Conservation (phyloP, 2,329 filamentous ascomycete genomes). For the Penicillium sp. region DNA sequence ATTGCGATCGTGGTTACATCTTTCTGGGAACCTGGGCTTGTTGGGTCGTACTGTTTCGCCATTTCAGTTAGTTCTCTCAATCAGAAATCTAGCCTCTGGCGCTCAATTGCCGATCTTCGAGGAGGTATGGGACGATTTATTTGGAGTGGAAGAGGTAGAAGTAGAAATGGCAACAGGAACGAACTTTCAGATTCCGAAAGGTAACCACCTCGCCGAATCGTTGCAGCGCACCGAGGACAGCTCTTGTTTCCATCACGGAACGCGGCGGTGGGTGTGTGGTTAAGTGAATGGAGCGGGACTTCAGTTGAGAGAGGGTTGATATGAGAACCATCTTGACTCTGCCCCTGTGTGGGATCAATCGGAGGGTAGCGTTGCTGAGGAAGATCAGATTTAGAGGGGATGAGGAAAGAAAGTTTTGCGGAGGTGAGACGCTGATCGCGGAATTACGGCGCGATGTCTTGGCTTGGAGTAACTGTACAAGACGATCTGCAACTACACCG, state of each 20-base stretch:
- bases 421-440: background rate
- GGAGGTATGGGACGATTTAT: background rate
- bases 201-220: conserved; percentile 48
- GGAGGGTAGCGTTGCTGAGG: background rate
- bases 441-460: background rate
- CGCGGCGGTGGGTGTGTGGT: conserved; percentile 33
- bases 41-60: conserved; percentile 35
- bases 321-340: conserved; percentile 20
- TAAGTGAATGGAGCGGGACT: conserved; percentile 36
- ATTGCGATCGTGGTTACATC: conserved; percentile 38
- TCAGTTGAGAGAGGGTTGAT: conserved; percentile 21
- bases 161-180: background rate
- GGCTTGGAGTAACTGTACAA: background rate
- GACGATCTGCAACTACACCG: background rate
- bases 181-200: conserved; percentile 44
- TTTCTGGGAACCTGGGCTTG: conserved; percentile 27
- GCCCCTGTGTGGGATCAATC: background rate
- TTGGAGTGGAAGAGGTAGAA: background rate
- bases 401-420: background rate
- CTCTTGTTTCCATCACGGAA: conserved; percentile 39
- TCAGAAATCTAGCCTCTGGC: background rate
- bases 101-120: background rate
- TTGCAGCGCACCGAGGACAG: conserved; percentile 43
- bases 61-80: background rate
- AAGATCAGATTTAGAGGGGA: background rate